phyloP scores from a whole-genome alignment of 2,329 filamentous ascomycete species.

The Penicillium sp. region DNA sequence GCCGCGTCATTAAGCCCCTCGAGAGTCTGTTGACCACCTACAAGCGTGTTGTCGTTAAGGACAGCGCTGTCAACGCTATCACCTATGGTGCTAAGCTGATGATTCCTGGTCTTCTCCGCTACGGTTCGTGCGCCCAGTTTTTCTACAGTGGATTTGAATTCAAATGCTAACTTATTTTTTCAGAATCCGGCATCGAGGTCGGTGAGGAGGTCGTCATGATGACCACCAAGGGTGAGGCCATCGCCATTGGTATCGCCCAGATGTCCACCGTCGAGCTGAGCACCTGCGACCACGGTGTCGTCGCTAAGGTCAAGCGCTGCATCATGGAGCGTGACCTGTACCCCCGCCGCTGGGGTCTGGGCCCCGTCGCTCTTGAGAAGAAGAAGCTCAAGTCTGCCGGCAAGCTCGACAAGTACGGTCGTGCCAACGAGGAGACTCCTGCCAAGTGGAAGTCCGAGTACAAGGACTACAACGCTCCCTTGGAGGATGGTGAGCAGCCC shows the following conservation, averaged over 20 bases:
- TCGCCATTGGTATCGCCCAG: slow-evolving; percentile 92
- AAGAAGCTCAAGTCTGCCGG: slow-evolving; percentile 99
- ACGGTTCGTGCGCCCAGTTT: no score
- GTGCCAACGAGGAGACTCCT: slow-evolving; percentile 88
- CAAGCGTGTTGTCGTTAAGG: slow-evolving; percentile 98
- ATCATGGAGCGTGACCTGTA: slow-evolving; percentile 99
- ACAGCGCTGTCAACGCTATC: slow-evolving; percentile 92
- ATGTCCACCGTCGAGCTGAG: slow-evolving; percentile 98
- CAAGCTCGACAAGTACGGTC: slow-evolving; percentile 97
- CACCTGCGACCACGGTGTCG: slow-evolving; percentile 94
- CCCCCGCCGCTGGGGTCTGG: slow-evolving; percentile 94
- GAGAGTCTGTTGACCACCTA: slow-evolving; percentile 91
- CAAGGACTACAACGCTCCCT: slow-evolving; percentile 76
- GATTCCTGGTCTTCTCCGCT: slow-evolving; percentile 93
- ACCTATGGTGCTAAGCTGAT: slow-evolving; percentile 99
- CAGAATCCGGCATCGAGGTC: slow-evolving; percentile 86
- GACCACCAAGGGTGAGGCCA: slow-evolving; percentile 98
- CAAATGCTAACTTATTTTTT: slow-evolving; percentile 17
- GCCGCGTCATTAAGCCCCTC: slow-evolving; percentile 86
- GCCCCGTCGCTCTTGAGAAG: slow-evolving; percentile 91
- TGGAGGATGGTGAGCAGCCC: slow-evolving; percentile 50
- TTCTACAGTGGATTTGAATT: no score
- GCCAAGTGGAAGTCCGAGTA: slow-evolving; percentile 92
- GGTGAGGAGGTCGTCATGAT: slow-evolving; percentile 97
- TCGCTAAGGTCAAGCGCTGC: slow-evolving; percentile 98